These are phyloP conservation scores for Apiotrichum laibachii DNA, from an alignment of 1,284 basidiomycete genomes.

Conservation along the genomic window DNA sequence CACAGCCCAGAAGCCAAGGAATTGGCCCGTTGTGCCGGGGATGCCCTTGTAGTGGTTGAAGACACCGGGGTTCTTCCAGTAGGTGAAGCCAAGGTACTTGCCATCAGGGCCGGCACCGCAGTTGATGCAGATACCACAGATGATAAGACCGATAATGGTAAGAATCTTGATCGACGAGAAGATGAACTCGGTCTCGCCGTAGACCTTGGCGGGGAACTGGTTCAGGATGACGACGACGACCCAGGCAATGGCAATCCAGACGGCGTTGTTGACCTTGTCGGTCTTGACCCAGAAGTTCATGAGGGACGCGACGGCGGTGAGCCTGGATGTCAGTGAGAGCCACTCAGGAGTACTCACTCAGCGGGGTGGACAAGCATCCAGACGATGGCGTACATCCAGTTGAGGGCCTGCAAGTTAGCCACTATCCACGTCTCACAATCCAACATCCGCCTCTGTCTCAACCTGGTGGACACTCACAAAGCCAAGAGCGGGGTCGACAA, in stretches of 20 bases:
- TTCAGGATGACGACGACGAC: conserved; percentile 60
- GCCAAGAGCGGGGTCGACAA: conserved; percentile 36
- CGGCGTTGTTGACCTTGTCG: conserved; percentile 22
- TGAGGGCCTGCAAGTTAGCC: conserved; percentile 12
- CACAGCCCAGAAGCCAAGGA: conserved; percentile 27
- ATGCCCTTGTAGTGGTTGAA: conserved; percentile 44
- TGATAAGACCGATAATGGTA: conserved; percentile 60
- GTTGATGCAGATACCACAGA: conserved; percentile 64
- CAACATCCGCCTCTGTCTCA: too few species aligned
- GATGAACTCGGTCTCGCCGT: conserved; percentile 50
- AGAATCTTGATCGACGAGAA: conserved; percentile 70
- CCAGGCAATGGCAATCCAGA: conserved; percentile 54
- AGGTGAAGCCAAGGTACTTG: conserved; percentile 50
- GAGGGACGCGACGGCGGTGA: conserved; percentile 25
- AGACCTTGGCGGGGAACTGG: conserved; percentile 22
- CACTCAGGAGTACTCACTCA: neutral
- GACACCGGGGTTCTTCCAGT: conserved; percentile 53
- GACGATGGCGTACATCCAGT: conserved; percentile 30
- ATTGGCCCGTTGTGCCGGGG: conserved; percentile 50
- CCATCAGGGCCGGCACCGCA: conserved; percentile 50
- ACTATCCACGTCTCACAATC: too few species aligned
- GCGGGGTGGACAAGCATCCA: neutral
- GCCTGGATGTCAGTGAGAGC: conserved; percentile 7
- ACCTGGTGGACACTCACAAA: too few species aligned
- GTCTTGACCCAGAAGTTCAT: conserved; percentile 24